Evolutionary conservation across 768 basidiomycete species (phyloP), one percentile per base, ranked within the genome.

Genomic region (Cytidiella melzeri): DNA sequence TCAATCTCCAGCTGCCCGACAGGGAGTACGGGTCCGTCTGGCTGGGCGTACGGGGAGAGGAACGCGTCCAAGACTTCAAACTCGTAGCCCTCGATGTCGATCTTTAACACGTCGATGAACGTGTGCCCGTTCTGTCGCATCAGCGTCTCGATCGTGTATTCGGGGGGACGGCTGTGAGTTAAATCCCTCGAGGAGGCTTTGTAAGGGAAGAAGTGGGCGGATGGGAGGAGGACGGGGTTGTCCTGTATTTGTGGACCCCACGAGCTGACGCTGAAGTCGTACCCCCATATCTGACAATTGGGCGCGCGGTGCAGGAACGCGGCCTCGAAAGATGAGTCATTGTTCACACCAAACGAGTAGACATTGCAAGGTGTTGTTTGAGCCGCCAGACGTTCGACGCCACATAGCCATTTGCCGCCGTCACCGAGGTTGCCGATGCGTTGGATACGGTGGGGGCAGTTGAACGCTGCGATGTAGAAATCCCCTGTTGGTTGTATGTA

Each of bases 1-100:
- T 87, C 84, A 20, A 87, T 67, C 57, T 81, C 79, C 23, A 87
- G 69, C 59, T 87, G 85, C 15, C 82, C 83, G 59, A 87, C 75
- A 3, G 84, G 84, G 2, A 87, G 63, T 0, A 15, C 30, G 2
- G 80, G 75, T 18, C 61, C 54, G 30, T 72, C 72, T 3, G 54
- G 53, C 47, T 61, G 63, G 30, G 76, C 57, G 55, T 77, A 82
- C 13, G 73, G 70, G 43, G 69, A 64, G 47, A 81, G 55, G 46
- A 81, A 64, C 4, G 71, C 58, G 0, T 69, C 64, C 4, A 87
- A 64, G 1, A 79, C 73, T 25, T 75, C 72, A 56, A 81, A 87
- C 57, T 87, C 84, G 59, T 70, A 71, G 40, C 77, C 73, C 57
- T 87, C 84, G 24, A 84, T 77, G 60, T 87, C 85, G 42, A 87